Evolutionary conservation across 768 basidiomycete genomes (phyloP).

Genomic region (Agrocybe pediades): DNA sequence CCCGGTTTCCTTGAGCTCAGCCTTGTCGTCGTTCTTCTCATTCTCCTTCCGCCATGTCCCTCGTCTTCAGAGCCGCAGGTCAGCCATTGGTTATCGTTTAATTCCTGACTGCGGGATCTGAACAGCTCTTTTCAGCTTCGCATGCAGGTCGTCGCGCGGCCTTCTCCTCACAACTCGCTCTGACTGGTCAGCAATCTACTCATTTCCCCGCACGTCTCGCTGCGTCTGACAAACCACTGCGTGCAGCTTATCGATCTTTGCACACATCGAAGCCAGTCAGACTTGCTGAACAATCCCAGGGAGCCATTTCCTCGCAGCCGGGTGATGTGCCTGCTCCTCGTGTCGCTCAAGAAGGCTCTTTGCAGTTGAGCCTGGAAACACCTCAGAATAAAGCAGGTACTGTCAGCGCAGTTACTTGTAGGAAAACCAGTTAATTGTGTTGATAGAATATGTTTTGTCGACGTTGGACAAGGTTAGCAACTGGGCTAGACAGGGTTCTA

Average conservation of each 20-base stretch:
- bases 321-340: slow-evolving; percentile 63
- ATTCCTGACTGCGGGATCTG: slow-evolving; percentile 1
- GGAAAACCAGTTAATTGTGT: neutral
- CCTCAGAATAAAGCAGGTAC: slow-evolving; percentile 89
- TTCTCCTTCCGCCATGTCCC: slow-evolving; percentile 45
- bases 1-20: slow-evolving; percentile 13
- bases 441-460: slow-evolving; percentile 90
- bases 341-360: slow-evolving; percentile 77
- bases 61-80: slow-evolving; percentile 42
- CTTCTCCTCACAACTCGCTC: slow-evolving; percentile 44
- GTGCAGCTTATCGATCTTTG: slow-evolving; percentile 52
- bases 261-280: slow-evolving; percentile 50
- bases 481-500: slow-evolving; percentile 96
- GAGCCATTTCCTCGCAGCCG: slow-evolving; percentile 34
- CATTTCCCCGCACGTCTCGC: slow-evolving; percentile 15
- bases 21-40: slow-evolving; percentile 1
- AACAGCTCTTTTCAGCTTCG: slow-evolving; percentile 28
- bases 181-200: slow-evolving; percentile 35
- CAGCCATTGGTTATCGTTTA: slow-evolving; percentile 8
- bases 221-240: slow-evolving; percentile 5
- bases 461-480: slow-evolving; percentile 96
- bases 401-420: slow-evolving; percentile 20
- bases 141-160: slow-evolving; percentile 45
- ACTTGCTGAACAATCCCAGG: slow-evolving; percentile 32
- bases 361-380: slow-evolving; percentile 83